Conservation (phyloP, 2,329 filamentous ascomycete species). For the Penicillium sumatraense region DNA sequence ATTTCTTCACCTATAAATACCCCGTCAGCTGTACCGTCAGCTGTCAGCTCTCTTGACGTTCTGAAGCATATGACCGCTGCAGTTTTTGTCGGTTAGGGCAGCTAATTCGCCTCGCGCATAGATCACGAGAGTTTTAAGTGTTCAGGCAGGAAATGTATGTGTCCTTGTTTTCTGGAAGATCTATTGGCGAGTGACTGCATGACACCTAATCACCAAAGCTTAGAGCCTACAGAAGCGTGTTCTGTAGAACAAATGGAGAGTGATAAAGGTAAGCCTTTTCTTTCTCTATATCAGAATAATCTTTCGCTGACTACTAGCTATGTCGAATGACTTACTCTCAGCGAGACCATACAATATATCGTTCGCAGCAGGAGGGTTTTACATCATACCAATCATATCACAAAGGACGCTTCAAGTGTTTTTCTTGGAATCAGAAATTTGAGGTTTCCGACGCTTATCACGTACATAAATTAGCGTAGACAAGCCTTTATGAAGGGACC, state of each 20-base stretch:
- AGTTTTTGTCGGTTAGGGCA: background rate
- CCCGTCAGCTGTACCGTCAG: constrained; percentile 1
- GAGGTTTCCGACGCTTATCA: too few relatives aligned
- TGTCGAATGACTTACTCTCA: too few relatives aligned
- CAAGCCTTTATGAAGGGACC: too few relatives aligned
- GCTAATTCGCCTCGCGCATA: constrained; percentile 4
- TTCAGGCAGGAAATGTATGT: constrained; percentile 4
- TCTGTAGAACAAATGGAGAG: constrained; percentile 5
- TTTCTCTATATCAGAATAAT: background rate
- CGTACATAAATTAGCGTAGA: too few relatives aligned
- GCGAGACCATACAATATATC: too few relatives aligned
- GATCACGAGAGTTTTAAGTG: constrained; percentile 3
- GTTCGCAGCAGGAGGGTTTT: too few relatives aligned
- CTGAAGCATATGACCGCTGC: background rate
- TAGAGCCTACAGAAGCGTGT: constrained; percentile 4
- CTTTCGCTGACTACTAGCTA: too few relatives aligned
- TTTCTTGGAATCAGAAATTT: too few relatives aligned
- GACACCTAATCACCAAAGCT: constrained; percentile 3
- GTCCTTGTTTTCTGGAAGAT: constrained; percentile 7
- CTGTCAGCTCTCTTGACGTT: background rate
- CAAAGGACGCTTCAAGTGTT: too few relatives aligned
- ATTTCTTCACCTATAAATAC: background rate
- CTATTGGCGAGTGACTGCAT: constrained; percentile 6
- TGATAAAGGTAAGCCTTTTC: constrained; percentile 8
- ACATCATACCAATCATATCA: too few relatives aligned